Percentiles rank a stretch among this genome's conserved stretches.
Conservation (phyloP, 345 rosid species). For the Lumnitzera littorea region DNA sequence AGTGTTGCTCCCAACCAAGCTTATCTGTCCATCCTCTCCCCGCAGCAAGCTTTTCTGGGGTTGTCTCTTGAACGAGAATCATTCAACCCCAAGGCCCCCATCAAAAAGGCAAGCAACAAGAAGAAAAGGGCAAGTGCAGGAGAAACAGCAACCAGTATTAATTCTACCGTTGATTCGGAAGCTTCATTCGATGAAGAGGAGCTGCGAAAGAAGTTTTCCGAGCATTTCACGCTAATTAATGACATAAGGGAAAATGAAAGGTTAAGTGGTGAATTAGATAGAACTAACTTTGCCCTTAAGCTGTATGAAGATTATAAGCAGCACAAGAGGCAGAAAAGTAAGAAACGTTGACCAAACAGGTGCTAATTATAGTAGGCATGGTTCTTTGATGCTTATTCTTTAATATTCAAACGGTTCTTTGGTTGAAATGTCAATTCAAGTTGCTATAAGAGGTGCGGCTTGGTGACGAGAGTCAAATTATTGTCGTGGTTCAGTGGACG, state of each 20-base stretch:
- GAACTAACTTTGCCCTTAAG: constrained; percentile 20
- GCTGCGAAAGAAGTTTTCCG: constrained; percentile 41
- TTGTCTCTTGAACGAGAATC: constrained; percentile 51
- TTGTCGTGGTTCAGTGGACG: no score
- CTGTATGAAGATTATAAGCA: constrained; percentile 45
- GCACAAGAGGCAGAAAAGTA: constrained; percentile 20
- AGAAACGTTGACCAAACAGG: no score
- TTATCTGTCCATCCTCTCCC: constrained; percentile 40
- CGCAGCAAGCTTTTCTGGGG: constrained; percentile 68
- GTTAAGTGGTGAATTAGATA: constrained; percentile 36
- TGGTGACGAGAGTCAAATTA: no score
- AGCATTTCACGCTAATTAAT: constrained; percentile 43
- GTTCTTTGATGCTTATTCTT: no score
- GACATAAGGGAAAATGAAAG: constrained; percentile 58
- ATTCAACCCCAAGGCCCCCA: constrained; percentile 26
- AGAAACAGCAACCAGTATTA: constrained; percentile 4
- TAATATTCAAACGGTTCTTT: no score
- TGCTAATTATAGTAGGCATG: no score
- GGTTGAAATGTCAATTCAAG: no score
- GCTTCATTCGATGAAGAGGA: constrained; percentile 28
- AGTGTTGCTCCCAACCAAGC: constrained; percentile 52
- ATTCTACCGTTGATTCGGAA: constrained; percentile 6
- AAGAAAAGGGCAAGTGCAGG: constrained; percentile 34
- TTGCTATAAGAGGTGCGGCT: no score
- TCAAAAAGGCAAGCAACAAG: constrained; percentile 42